Evolutionary conservation across 1,284 basidiomycete genomes (phyloP).

Genomic region (Ganoderma sp.): DNA sequence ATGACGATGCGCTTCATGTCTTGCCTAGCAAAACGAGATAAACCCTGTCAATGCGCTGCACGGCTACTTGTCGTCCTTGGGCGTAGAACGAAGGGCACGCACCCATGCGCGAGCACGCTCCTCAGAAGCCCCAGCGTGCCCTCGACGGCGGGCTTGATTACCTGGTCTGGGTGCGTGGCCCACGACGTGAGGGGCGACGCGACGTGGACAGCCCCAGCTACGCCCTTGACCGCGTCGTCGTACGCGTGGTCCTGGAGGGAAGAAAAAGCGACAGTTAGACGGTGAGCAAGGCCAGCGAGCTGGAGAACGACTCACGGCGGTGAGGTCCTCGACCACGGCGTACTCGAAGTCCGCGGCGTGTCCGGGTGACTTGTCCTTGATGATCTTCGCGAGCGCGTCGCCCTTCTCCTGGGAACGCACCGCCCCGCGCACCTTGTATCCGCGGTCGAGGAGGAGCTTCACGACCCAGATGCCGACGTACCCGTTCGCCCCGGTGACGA

Average conservation of each 20-base stretch:
- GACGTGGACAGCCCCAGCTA: neutral
- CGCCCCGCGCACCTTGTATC: constrained; percentile 58
- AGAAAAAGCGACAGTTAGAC: neutral
- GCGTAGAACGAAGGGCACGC: neutral
- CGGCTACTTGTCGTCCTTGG: too few relatives aligned
- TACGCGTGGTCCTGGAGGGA: neutral
- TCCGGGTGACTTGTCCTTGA: constrained; percentile 51
- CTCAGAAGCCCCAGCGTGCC: neutral
- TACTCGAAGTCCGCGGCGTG: constrained; percentile 46
- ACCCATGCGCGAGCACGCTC: constrained; percentile 1
- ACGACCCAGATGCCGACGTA: constrained; percentile 50
- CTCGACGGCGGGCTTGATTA: neutral
- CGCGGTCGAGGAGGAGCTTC: constrained; percentile 45
- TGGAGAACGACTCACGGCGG: constrained; percentile 43
- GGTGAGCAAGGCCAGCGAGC: neutral
- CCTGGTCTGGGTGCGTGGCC: neutral
- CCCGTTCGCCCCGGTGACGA: constrained; percentile 50
- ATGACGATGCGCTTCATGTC: constrained; percentile 54
- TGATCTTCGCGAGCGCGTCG: constrained; percentile 47
- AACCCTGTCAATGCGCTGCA: neutral
- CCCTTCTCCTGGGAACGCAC: constrained; percentile 60
- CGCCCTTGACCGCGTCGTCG: neutral
- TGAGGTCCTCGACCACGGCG: constrained; percentile 61
- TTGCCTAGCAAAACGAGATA: neutral
- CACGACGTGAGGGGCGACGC: neutral